Conservation (phyloP, 2,329 filamentous ascomycete species). For the Pseudogymnoascus pannorum region DNA sequence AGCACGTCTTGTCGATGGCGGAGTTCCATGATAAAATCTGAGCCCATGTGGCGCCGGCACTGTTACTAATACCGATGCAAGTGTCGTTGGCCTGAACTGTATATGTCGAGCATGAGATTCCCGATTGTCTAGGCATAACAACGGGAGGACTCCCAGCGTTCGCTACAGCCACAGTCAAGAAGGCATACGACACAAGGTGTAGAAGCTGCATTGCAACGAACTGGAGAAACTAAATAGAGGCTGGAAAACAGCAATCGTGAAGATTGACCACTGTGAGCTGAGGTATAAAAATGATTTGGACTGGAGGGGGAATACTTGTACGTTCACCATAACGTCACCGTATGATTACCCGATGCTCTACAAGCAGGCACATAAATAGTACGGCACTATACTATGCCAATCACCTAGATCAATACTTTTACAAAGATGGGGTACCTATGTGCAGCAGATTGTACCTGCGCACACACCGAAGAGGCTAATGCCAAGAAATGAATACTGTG, state of each 20-base stretch:
- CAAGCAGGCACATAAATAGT: too few relatives aligned
- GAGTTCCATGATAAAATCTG: constrained; percentile 11
- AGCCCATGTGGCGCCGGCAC: not conserved
- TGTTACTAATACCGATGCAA: constrained; percentile 14
- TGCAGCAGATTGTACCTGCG: too few relatives aligned
- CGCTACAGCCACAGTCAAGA: not conserved
- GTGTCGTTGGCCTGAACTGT: not conserved
- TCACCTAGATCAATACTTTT: too few relatives aligned
- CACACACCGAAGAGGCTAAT: too few relatives aligned
- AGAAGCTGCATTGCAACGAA: not conserved
- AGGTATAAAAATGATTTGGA: not conserved
- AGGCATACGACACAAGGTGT: not conserved
- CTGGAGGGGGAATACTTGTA: too few relatives aligned
- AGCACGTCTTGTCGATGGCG: not conserved
- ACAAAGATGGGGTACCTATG: too few relatives aligned
- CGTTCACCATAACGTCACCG: too few relatives aligned
- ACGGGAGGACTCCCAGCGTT: not conserved
- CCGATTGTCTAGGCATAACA: not conserved
- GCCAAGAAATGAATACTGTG: too few relatives aligned
- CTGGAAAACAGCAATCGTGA: not conserved
- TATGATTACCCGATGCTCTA: too few relatives aligned
- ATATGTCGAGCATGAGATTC: not conserved
- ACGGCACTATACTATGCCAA: too few relatives aligned
- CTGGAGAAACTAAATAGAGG: too few relatives aligned
- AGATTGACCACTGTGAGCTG: not conserved